A percentile compares a stretch with the other conserved stretches of the same genome.
Evolutionary conservation across 371 early-diverging fungal genomes (phyloP).

Genomic region (Mucor saturninus): DNA sequence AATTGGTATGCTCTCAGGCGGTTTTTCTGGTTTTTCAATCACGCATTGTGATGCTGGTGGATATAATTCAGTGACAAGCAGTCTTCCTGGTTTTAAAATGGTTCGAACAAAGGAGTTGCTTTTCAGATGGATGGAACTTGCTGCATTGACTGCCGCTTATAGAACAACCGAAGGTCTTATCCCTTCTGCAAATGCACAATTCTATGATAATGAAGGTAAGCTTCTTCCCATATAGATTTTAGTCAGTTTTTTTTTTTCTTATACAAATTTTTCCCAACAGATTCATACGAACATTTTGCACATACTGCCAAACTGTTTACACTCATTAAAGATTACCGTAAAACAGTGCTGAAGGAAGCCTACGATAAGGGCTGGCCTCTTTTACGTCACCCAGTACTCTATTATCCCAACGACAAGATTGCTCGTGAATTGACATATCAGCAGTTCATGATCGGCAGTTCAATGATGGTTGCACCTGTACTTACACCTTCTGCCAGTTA

Average conservation of each 20-base stretch:
- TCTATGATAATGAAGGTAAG: constrained; percentile 57
- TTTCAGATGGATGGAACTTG: constrained; percentile 60
- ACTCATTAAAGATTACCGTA: constrained; percentile 41
- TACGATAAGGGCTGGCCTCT: constrained; percentile 57
- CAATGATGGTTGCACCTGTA: constrained; percentile 45
- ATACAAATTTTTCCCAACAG: constrained; percentile 15
- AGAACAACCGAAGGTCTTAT: constrained; percentile 55
- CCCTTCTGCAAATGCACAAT: constrained; percentile 56
- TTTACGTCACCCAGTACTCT: constrained; percentile 54
- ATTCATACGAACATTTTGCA: constrained; percentile 41
- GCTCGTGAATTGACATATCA: constrained; percentile 40
- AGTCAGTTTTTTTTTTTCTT: background rate
- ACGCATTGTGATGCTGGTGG: constrained; percentile 58
- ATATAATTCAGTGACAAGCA: constrained; percentile 41
- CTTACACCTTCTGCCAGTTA: constrained; percentile 39
- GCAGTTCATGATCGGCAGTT: constrained; percentile 43
- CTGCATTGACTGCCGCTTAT: constrained; percentile 50
- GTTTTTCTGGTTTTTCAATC: constrained; percentile 50
- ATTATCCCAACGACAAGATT: constrained; percentile 50
- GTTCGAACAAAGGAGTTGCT: constrained; percentile 46
- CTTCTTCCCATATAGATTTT: background rate
- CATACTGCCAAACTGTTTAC: constrained; percentile 44
- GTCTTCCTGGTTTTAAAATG: constrained; percentile 40
- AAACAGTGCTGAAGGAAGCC: constrained; percentile 47
- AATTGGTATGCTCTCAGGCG: constrained; percentile 50